Evolutionary conservation across 306 rosid species (phyloP), one percentile per base, ranked within the genome.

Genomic region (Fragaria vesca): DNA sequence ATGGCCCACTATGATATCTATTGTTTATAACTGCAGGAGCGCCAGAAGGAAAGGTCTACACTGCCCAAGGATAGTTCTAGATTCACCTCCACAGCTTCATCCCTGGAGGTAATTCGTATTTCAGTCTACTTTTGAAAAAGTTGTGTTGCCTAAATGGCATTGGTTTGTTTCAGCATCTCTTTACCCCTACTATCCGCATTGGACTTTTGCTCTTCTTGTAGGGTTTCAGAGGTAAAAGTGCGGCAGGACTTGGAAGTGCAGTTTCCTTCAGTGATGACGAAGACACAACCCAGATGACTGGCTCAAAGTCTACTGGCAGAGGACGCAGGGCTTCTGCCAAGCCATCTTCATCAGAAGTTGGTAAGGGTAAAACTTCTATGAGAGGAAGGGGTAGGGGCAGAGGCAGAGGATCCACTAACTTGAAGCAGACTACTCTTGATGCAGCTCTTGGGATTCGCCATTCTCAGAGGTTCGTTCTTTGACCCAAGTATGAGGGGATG

Each of bases 371-470:
- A 86, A 80, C 90, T 46, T 68, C 90, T 74, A 71, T 91, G 50
- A 87, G 93, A 76, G 97, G 96, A 87, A 90, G 96, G 16, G 93
- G 97, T 3, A 85, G 95, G 73, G 97, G 97, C 61, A 85, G 90
- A 81, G 95, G 89, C 20, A 85, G 90, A 81, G 95, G 89, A 21
- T 70, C 93, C 74, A 79, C 83, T 82, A 81, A 80, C 78, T 71
- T 88, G 86, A 95, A 95, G 91, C 97, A 95, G 91, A 86, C 91
- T 34, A 95, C 99, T 68, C 97, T 95, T 40, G 97, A 95, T 76
- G 91, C 89, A 83, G 66, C 99, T 69, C 80, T 91, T 69, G 97
- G 95, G 60, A 86, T 95, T 83, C 97, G 91, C 79, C 50, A 24
- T 70, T 91, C 97, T 68, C 93, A 93, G 79, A 91, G 99, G 97